A percentile compares a stretch with the other conserved stretches of the same genome.
Evolutionary conservation across 495 filamentous ascomycete genomes (phyloP).

Genomic region (Neurospora sublineolata): DNA sequence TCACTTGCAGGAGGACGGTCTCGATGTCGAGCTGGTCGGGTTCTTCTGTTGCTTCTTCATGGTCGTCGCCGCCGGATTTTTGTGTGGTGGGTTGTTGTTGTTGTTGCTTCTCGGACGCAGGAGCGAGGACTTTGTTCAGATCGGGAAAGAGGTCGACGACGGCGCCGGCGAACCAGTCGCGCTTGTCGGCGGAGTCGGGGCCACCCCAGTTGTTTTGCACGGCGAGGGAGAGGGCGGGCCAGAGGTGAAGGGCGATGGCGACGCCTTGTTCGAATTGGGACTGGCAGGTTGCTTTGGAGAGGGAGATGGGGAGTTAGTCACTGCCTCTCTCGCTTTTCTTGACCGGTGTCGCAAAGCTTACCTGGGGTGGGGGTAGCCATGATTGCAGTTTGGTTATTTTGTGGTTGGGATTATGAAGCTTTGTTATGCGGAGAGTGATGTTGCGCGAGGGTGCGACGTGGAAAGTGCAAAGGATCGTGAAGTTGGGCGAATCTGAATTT

Average conservation of each 20-base stretch:
- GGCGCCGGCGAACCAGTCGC: conserved; percentile 89
- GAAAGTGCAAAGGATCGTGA: background rate
- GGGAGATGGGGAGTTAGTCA: conserved; percentile 9
- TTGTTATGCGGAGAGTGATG: background rate
- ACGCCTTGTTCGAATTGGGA: conserved; percentile 69
- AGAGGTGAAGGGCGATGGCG: conserved; percentile 66
- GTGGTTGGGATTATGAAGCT: background rate
- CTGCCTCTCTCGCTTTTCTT: background rate
- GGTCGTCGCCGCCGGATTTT: background rate
- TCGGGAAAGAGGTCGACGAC: conserved; percentile 69
- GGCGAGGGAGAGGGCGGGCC: conserved; percentile 77
- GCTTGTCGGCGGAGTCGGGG: conserved; percentile 71
- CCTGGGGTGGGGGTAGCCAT: conserved; percentile 9
- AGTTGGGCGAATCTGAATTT: background rate
- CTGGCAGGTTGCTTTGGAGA: conserved; percentile 52
- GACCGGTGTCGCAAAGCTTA: background rate
- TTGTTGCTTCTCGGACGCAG: conserved; percentile 5
- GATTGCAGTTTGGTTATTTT: background rate
- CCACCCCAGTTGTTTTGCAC: conserved; percentile 85
- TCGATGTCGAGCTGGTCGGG: conserved; percentile 79
- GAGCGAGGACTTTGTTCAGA: conserved; percentile 31
- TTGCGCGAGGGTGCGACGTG: background rate
- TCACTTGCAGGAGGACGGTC: conserved; percentile 68
- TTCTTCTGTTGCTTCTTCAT: conserved; percentile 28
- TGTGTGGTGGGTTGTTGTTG: background rate